Base-by-base conservation (phyloP, 2,329 filamentous ascomycete species). In the Claviceps quebecensis region DNA sequence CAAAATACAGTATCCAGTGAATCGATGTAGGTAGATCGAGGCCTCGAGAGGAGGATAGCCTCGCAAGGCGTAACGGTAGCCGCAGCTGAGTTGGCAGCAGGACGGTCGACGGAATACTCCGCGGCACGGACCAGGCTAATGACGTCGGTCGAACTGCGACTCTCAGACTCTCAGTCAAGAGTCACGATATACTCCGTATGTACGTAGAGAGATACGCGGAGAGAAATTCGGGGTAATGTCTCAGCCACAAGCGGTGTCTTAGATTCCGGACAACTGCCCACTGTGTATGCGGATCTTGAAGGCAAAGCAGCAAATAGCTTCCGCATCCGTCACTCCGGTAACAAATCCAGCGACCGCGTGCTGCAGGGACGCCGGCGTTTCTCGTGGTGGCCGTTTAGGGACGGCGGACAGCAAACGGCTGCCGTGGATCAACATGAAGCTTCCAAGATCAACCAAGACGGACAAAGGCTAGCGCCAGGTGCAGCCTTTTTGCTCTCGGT, bases 271-370 rank as follows among this genome's bases (percentile, higher is more conserved):
- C 47, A 49, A 38, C 39, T 29, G 29, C 26, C 26, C 8, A 29
- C 26, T 29, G 9, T 29, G 26, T 9, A 34, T 48, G 47, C 49
- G 52, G 45, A 53, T 51, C 26, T 48, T 19, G 43, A 39, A 38
- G 16, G 38, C 36, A 41, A 43, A 39, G 29, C 16, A 41, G 47
- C 29, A 34, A 34, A 34, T 48, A 45, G 52, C 53, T 29, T 47
- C 56, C 50, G 54, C 56, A 57, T 54, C 46, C 55, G 56, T 58
- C 58, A 53, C 58, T 56, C 54, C 22, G 58, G 56, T 54, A 52
- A 59, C 55, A 55, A 49, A 38, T 48, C 45, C 45, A 48, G 34
- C 9, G 17, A 40, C 26, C 16, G 36, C 23, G 37, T 9, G 43
- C 22, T 22, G 37, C 13, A 29, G 17, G 43, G 9, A 19, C 49